Evolutionary conservation across 257 asterid species (phyloP).

Genomic region (Primulina tabacum): DNA sequence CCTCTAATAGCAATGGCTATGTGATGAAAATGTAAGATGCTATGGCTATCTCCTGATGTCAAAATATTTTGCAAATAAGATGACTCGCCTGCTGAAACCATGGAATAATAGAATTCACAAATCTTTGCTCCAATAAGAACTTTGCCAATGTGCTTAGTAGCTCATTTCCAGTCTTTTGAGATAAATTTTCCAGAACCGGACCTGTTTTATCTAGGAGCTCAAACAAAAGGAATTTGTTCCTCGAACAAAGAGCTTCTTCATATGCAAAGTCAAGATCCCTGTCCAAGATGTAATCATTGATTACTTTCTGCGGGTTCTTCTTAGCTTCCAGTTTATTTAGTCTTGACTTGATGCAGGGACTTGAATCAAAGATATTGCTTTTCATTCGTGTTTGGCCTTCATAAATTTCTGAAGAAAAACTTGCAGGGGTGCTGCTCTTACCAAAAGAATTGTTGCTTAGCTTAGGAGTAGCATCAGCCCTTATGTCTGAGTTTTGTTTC

Average conservation of each 20-base stretch:
- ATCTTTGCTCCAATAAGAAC: slow-evolving; percentile 68
- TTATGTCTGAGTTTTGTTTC: slow-evolving; percentile 48
- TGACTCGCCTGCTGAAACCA: slow-evolving; percentile 92
- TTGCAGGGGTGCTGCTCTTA: slow-evolving; percentile 37
- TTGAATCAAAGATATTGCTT: slow-evolving; percentile 38
- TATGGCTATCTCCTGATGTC: background rate
- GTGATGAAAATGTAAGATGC: background rate
- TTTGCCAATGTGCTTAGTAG: slow-evolving; percentile 60
- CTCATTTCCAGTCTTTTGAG: slow-evolving; percentile 59
- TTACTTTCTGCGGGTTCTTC: slow-evolving; percentile 48
- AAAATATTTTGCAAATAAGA: slow-evolving; percentile 20
- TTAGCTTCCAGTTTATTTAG: slow-evolving; percentile 43
- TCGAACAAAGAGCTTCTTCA: slow-evolving; percentile 65
- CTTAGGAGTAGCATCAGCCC: slow-evolving; percentile 53
- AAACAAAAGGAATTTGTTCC: slow-evolving; percentile 68
- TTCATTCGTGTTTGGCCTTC: slow-evolving; percentile 47
- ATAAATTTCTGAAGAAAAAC: slow-evolving; percentile 35
- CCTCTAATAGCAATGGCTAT: background rate
- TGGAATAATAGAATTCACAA: slow-evolving; percentile 66
- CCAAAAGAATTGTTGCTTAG: slow-evolving; percentile 41
- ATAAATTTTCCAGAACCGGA: slow-evolving; percentile 68
- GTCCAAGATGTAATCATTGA: slow-evolving; percentile 49
- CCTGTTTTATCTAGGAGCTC: slow-evolving; percentile 92
- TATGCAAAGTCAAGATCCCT: slow-evolving; percentile 83
- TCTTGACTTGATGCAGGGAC: slow-evolving; percentile 39